Evolutionary conservation across 1,139 yeast genomes (phyloP).

Genomic region (Pneumocystis oryctolagi): DNA sequence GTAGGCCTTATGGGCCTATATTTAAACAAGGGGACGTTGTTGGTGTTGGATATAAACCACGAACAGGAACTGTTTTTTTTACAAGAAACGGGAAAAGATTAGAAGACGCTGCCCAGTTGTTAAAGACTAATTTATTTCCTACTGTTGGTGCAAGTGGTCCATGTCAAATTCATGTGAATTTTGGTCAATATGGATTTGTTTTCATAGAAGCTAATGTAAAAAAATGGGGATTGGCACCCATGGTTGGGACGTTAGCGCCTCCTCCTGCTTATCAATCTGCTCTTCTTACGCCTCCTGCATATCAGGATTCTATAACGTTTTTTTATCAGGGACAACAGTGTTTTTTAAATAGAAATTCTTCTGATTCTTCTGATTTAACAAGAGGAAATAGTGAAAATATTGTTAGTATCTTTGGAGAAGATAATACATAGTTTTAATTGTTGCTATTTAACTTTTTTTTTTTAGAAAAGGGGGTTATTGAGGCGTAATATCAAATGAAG

Average conservation of each 20-base stretch:
- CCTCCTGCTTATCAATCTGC: conserved; percentile 44
- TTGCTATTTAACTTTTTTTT: background rate
- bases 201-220: conserved; percentile 90
- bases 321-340: background rate
- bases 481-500: background rate
- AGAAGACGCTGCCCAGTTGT: conserved; percentile 53
- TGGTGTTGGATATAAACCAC: conserved; percentile 76
- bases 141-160: conserved; percentile 74
- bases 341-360: background rate
- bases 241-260: conserved; percentile 55
- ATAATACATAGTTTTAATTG: background rate
- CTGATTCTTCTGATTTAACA: background rate
- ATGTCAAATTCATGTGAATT: conserved; percentile 61
- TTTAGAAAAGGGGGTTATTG: background rate
- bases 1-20: conserved; percentile 46
- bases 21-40: conserved; percentile 75
- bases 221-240: conserved; percentile 81
- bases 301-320: background rate
- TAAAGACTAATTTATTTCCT: conserved; percentile 70
- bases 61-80: conserved; percentile 69
- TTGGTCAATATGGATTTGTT: conserved; percentile 86
- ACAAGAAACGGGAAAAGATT: conserved; percentile 83
- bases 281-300: background rate
- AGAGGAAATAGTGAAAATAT: background rate
- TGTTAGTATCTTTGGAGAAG: background rate